Conservation (phyloP, 305 asterid genomes). For the Fraxinus angustifolia region DNA sequence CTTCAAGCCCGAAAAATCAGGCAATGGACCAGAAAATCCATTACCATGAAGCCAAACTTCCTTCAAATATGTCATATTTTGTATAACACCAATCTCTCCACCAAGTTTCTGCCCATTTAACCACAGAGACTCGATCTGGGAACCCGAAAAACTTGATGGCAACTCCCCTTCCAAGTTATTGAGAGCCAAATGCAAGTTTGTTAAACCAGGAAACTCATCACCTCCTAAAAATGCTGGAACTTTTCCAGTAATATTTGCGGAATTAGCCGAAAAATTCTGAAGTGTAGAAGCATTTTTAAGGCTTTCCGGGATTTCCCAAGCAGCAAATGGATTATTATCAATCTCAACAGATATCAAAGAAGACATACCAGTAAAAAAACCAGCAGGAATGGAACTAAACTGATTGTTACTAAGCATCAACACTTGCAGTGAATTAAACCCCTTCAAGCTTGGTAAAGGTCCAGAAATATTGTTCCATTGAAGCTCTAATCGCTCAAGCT, state of each 20-base stretch:
- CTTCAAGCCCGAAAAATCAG: constrained; percentile 58
- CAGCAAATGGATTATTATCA: constrained; percentile 63
- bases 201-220: constrained; percentile 69
- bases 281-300: constrained; percentile 63
- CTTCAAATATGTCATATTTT: constrained; percentile 74
- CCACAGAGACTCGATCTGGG: constrained; percentile 76
- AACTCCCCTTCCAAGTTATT: constrained; percentile 71
- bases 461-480: constrained; percentile 82
- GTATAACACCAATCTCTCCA: constrained; percentile 63
- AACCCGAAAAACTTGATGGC: constrained; percentile 59
- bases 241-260: constrained; percentile 63
- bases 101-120: constrained; percentile 76
- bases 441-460: constrained; percentile 66
- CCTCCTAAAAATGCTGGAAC: constrained; percentile 63
- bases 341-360: constrained; percentile 68
- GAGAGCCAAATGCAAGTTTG: constrained; percentile 73
- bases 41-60: constrained; percentile 86
- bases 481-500: constrained; percentile 71
- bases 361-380: constrained; percentile 77
- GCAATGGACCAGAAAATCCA: constrained; percentile 64
- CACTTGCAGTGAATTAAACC: constrained; percentile 54
- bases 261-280: constrained; percentile 74
- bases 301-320: constrained; percentile 69
- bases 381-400: constrained; percentile 61
- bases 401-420: constrained; percentile 66